Evolutionary conservation across 1,139 yeast species (phyloP).

Genomic region (Yamadazyma membranifaciens): DNA sequence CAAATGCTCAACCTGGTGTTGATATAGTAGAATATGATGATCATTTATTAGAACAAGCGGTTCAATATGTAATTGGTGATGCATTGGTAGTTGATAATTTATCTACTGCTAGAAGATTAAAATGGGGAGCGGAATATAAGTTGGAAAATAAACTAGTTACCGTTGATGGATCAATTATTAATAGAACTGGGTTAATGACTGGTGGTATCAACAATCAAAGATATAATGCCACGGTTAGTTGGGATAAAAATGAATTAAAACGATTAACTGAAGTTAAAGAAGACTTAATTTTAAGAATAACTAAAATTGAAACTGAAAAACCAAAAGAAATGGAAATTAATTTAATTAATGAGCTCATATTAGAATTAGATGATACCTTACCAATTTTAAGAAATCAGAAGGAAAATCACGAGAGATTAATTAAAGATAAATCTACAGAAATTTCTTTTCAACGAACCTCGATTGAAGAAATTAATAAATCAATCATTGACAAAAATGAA

Average conservation of each 20-base stretch:
- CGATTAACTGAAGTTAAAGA: slow-evolving; percentile 60
- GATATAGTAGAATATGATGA: slow-evolving; percentile 76
- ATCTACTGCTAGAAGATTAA: slow-evolving; percentile 64
- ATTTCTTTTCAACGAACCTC: slow-evolving; percentile 45
- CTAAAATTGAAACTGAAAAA: slow-evolving; percentile 45
- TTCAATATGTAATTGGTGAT: slow-evolving; percentile 78
- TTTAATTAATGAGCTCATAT: slow-evolving; percentile 53
- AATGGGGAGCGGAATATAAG: slow-evolving; percentile 55
- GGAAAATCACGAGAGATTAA: slow-evolving; percentile 46
- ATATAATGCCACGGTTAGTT: slow-evolving; percentile 36
- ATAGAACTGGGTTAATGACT: slow-evolving; percentile 86
- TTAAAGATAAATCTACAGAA: slow-evolving; percentile 57
- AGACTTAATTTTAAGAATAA: slow-evolving; percentile 52
- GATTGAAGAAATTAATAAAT: slow-evolving; percentile 17
- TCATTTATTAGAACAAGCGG: slow-evolving; percentile 65
- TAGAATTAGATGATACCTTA: slow-evolving; percentile 51
- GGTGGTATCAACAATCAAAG: slow-evolving; percentile 65
- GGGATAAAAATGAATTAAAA: slow-evolving; percentile 76
- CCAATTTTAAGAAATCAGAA: slow-evolving; percentile 53
- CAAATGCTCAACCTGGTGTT: slow-evolving; percentile 58
- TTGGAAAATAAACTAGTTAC: slow-evolving; percentile 73
- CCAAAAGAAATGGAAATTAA: slow-evolving; percentile 62
- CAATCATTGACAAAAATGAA: slow-evolving; percentile 20
- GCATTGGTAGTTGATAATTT: slow-evolving; percentile 77
- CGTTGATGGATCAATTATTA: slow-evolving; percentile 80